phyloP scores from a whole-genome alignment of 306 rosid genomes.

The Castanea crenata region DNA sequence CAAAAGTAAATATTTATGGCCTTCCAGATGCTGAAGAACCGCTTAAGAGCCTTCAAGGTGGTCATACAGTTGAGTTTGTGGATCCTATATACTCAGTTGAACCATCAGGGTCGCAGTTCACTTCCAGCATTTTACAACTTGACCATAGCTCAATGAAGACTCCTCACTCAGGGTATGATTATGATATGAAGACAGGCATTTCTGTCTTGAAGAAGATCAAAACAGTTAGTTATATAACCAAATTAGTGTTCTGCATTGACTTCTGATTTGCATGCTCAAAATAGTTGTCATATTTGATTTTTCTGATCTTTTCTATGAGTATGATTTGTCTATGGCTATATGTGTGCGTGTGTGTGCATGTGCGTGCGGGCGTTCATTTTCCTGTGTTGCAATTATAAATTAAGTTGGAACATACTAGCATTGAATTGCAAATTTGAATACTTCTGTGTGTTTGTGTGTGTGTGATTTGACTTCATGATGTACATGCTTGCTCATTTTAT shows the following conservation, averaged over 20 bases:
- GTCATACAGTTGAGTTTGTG: conserved; percentile 54
- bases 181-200: conserved; percentile 71
- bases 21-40: conserved; percentile 75
- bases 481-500: background rate
- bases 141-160: conserved; percentile 83
- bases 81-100: conserved; percentile 71
- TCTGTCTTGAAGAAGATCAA: conserved; percentile 80
- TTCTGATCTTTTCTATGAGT: background rate
- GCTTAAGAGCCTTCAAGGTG: conserved; percentile 55
- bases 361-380: background rate
- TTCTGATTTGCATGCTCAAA: background rate
- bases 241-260: conserved; percentile 14
- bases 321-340: background rate
- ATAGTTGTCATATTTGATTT: background rate
- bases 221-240: conserved; percentile 49
- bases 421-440: background rate
- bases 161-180: conserved; percentile 78
- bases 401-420: background rate
- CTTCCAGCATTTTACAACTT: conserved; percentile 69
- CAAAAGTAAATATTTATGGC: conserved; percentile 55
- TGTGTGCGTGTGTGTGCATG: too few relatives aligned
- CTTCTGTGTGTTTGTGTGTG: background rate
- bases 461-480: background rate
- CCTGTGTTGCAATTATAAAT: background rate
- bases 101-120: conserved; percentile 57